Evolutionary conservation across 2,329 filamentous ascomycete genomes (phyloP).

Genomic region (Metarhizium brunneum): DNA sequence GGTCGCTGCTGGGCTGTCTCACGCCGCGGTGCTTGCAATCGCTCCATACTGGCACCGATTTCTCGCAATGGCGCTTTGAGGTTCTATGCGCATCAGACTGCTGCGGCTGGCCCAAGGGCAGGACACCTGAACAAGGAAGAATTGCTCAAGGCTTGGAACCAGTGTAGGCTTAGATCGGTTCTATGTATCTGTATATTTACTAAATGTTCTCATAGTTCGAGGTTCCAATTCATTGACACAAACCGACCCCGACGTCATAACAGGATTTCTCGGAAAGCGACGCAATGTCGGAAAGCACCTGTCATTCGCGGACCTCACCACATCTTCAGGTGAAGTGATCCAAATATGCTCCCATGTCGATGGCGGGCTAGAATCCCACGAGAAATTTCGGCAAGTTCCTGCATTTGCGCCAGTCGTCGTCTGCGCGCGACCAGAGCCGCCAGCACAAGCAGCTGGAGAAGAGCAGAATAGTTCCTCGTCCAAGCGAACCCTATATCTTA

Average conservation of each 20-base stretch:
- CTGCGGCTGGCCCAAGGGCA: neutral
- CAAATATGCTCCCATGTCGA: constrained; percentile 35
- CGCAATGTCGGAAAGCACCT: constrained; percentile 60
- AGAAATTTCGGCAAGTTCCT: constrained; percentile 34
- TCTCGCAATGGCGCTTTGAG: constrained; percentile 9
- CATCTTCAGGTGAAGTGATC: constrained; percentile 27
- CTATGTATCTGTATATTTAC: neutral
- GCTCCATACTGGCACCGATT: neutral
- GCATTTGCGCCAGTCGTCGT: constrained; percentile 45
- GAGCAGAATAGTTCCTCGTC: constrained; percentile 13
- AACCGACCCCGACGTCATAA: constrained; percentile 9
- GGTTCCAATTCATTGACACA: constrained; percentile 14
- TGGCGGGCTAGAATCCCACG: constrained; percentile 26
- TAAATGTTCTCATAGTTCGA: constrained; percentile 14
- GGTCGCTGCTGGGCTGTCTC: constrained; percentile 14
- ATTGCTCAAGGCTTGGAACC: constrained; percentile 19
- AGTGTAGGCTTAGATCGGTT: constrained; percentile 15
- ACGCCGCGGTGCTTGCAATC: constrained; percentile 7
- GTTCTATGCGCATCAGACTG: constrained; percentile 2
- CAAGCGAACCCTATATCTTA: constrained; percentile 55
- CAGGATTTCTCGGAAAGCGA: constrained; percentile 62
- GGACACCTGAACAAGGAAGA: constrained; percentile 12
- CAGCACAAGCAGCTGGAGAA: constrained; percentile 12
- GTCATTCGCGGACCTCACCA: constrained; percentile 54
- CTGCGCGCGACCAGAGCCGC: constrained; percentile 25